A percentile compares a stretch with the other conserved stretches of the same genome.
Evolutionary conservation across 2,329 filamentous ascomycete genomes (phyloP).

Genomic region (Lecanosticta acicola): DNA sequence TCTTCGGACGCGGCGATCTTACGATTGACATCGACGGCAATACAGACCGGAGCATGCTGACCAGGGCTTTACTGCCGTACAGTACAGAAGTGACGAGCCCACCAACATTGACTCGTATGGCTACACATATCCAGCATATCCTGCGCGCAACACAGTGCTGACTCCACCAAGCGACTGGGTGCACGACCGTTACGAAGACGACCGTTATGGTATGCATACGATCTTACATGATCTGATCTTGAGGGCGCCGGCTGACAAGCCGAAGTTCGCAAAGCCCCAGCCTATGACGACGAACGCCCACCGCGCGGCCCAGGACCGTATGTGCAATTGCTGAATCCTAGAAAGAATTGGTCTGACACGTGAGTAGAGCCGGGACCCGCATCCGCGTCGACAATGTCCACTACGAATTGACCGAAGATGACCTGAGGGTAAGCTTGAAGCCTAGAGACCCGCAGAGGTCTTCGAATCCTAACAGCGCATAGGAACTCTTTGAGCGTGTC

Average conservation of each 20-base stretch:
- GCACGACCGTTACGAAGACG: slow-evolving; percentile 47
- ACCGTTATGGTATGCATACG: slow-evolving; percentile 22
- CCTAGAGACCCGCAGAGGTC: not conserved
- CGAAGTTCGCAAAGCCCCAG: slow-evolving; percentile 18
- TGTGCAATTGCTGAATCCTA: not conserved
- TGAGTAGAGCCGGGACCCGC: slow-evolving; percentile 43
- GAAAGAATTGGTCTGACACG: not conserved
- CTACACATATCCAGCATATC: not conserved
- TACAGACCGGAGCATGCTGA: slow-evolving; percentile 30
- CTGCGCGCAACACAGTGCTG: not conserved
- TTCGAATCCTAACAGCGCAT: slow-evolving; percentile 7
- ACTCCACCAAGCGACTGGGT: slow-evolving; percentile 70
- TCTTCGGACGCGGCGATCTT: slow-evolving; percentile 19
- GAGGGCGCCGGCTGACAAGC: slow-evolving; percentile 1
- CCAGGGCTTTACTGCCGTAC: slow-evolving; percentile 31
- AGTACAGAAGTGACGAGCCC: slow-evolving; percentile 30
- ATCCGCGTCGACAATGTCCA: slow-evolving; percentile 84
- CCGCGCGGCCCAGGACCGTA: slow-evolving; percentile 15
- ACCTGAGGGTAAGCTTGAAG: slow-evolving; percentile 60
- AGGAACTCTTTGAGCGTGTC: slow-evolving; percentile 78
- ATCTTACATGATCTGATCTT: not conserved
- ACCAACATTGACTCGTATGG: slow-evolving; percentile 63
- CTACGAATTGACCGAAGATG: slow-evolving; percentile 81
- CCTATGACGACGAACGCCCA: slow-evolving; percentile 18
- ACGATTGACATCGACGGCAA: slow-evolving; percentile 14